Evolutionary conservation across 768 basidiomycete genomes (phyloP).

Genomic region (Lepiota subincarnata): DNA sequence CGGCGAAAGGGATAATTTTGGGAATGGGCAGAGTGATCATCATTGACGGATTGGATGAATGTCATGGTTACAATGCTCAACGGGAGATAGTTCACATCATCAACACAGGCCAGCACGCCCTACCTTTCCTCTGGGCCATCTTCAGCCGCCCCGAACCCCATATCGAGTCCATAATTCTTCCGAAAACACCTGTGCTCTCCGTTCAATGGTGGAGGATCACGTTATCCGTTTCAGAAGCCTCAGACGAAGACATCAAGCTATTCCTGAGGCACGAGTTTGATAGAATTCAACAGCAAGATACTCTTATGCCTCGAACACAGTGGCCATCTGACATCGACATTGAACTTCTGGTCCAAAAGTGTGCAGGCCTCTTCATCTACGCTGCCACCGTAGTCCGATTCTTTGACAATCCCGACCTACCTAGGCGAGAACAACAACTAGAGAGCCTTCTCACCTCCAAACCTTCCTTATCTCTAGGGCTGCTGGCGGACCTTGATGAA

Average conservation of each 20-base stretch:
- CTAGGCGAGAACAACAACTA: slow-evolving; percentile 3
- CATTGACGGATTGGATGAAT: slow-evolving; percentile 28
- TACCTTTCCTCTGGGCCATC: slow-evolving; percentile 21
- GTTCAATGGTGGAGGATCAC: neutral
- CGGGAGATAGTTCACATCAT: slow-evolving; percentile 14
- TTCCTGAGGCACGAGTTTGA: slow-evolving; percentile 15
- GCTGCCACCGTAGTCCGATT: slow-evolving; percentile 24
- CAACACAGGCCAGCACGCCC: neutral
- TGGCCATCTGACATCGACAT: slow-evolving; percentile 21
- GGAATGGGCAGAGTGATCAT: slow-evolving; percentile 6
- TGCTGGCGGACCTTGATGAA: neutral
- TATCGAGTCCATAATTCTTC: slow-evolving; percentile 14
- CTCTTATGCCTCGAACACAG: neutral
- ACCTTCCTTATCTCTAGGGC: neutral
- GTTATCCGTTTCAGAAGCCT: slow-evolving; percentile 11
- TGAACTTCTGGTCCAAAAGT: slow-evolving; percentile 16
- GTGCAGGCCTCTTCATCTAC: slow-evolving; percentile 23
- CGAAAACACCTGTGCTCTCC: neutral
- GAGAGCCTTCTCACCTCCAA: neutral
- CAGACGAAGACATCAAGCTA: slow-evolving; percentile 16
- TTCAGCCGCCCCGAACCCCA: slow-evolving; percentile 25
- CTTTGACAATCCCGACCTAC: slow-evolving; percentile 13
- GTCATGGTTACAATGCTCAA: slow-evolving; percentile 13
- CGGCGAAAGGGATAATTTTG: neutral
- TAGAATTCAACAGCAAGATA: slow-evolving; percentile 13